These are phyloP conservation scores for Rhynchospora pubera DNA, from an alignment of 176 grass and related monocot genomes.

Conservation along the genomic window DNA sequence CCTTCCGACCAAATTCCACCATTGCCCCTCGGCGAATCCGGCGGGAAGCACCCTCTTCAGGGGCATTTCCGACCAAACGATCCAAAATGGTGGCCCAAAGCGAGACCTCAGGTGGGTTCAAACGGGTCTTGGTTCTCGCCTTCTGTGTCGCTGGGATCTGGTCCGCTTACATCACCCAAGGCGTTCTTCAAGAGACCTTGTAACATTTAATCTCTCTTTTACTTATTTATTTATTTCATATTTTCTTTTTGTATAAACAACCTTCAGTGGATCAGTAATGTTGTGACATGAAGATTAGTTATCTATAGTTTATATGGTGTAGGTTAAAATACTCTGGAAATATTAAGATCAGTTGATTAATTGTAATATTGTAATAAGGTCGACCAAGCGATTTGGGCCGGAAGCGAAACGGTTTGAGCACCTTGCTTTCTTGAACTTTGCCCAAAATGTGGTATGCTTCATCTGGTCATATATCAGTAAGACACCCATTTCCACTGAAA, in stretches of 20 bases:
- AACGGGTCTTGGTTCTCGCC: conserved; percentile 60
- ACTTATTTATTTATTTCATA: background rate
- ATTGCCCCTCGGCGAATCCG: conserved; percentile 4
- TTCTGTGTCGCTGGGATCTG: conserved; percentile 97
- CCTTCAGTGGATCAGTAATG: background rate
- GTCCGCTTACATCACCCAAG: conserved; percentile 92
- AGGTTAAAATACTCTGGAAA: background rate
- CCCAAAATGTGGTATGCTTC: conserved; percentile 85
- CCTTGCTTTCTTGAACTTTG: conserved; percentile 91
- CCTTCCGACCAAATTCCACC: background rate
- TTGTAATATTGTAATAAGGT: conserved; percentile 38
- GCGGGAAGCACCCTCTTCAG: background rate
- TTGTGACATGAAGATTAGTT: background rate
- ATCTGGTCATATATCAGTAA: conserved; percentile 92
- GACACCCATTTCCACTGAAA: conserved; percentile 2
- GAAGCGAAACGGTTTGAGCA: conserved; percentile 77
- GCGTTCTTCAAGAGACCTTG: conserved; percentile 87
- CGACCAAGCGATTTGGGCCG: conserved; percentile 87
- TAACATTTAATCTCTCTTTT: conserved; percentile 23
- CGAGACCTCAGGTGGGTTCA: background rate
- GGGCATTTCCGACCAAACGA: background rate
- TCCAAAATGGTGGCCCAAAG: background rate
- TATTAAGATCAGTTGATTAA: conserved; percentile 3
- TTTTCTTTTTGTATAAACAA: background rate
- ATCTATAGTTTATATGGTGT: background rate